Evolutionary conservation across 2,329 filamentous ascomycete species (phyloP), one percentile per base, ranked within the genome.

Genomic region (Verticillium klebahnii): DNA sequence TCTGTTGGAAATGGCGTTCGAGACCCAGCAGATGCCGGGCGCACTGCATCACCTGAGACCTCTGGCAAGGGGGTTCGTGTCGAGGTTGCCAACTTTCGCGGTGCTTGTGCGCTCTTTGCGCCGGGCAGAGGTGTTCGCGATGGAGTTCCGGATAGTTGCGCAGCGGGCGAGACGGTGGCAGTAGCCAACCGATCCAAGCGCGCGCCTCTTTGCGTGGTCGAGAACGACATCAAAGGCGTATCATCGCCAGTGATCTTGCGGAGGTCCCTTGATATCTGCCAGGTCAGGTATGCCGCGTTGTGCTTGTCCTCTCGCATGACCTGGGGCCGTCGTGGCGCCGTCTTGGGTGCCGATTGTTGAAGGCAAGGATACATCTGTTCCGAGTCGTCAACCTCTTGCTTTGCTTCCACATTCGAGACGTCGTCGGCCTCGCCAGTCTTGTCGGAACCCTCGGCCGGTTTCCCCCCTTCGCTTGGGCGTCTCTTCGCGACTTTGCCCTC

Each of bases 211-310:
- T 67, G 61, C 61, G 68, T 59, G 6, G 68, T 67, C 6, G 65
- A 23, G 25, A 45, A 57, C 5, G 34, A 36, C n/a, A 36, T n/a
- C 61, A 7, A 67, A 62, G 40, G 37, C 19, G 67, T 57, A 8
- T 65, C 62, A 25, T 59, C 64, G 4, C 72, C 71, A 15, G 74
- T 73, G 58, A 79, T 75, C 12, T 70, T 72, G 39, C 71, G 75
- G 56, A 80, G 73, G 59, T 76, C 72, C 9, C 71, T 64, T 54
- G 77, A 62, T 40, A 83, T 79, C 65, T 78, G 82, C 61, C 72
- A 68, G 1, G 74, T 73, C 63, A 79, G 75, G 63, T 79, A 80
- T 0, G 79, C 81, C 0, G 73, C 80, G 29, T 78, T 80, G 14
- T 69, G 71, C 63, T 76, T 80, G 61, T 81, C 78, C 59, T 83